Percentiles rank a stretch among this genome's conserved stretches.
phyloP scores from a whole-genome alignment of 805 yeast species.

The Nakazawaea anatomiae region DNA sequence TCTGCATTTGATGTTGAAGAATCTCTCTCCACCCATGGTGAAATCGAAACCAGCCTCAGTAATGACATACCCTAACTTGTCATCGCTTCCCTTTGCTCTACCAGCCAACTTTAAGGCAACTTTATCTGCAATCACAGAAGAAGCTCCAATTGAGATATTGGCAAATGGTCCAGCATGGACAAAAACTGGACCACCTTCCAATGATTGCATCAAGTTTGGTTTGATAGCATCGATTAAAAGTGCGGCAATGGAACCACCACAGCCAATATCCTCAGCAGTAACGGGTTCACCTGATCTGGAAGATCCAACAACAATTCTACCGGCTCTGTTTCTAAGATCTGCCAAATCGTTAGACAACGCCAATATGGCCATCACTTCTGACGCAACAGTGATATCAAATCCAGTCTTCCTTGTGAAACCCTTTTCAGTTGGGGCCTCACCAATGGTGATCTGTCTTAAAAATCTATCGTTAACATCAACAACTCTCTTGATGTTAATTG shows the following conservation, averaged over 20 bases:
- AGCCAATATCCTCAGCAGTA: constrained; percentile 79
- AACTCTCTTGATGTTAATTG: constrained; percentile 79
- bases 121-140: constrained; percentile 76
- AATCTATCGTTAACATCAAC: constrained; percentile 82
- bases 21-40: constrained; percentile 90
- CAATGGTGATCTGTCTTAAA: constrained; percentile 71
- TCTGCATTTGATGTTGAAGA: constrained; percentile 76
- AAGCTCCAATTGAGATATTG: constrained; percentile 82
- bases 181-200: constrained; percentile 84
- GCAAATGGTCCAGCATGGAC: constrained; percentile 91
- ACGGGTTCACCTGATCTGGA: constrained; percentile 65
- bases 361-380: constrained; percentile 81
- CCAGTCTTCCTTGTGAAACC: constrained; percentile 71
- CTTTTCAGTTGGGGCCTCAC: constrained; percentile 77
- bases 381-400: constrained; percentile 80
- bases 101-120: constrained; percentile 79
- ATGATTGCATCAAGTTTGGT: constrained; percentile 83
- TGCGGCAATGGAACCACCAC: constrained; percentile 84
- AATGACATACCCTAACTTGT: constrained; percentile 67
- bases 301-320: constrained; percentile 69
- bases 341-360: constrained; percentile 66
- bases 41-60: constrained; percentile 89
- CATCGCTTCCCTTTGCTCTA: constrained; percentile 20
- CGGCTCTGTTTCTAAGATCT: constrained; percentile 71
- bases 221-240: constrained; percentile 75